phyloP scores from a whole-genome alignment of 768 basidiomycete species.

The Boletus patriciae region DNA sequence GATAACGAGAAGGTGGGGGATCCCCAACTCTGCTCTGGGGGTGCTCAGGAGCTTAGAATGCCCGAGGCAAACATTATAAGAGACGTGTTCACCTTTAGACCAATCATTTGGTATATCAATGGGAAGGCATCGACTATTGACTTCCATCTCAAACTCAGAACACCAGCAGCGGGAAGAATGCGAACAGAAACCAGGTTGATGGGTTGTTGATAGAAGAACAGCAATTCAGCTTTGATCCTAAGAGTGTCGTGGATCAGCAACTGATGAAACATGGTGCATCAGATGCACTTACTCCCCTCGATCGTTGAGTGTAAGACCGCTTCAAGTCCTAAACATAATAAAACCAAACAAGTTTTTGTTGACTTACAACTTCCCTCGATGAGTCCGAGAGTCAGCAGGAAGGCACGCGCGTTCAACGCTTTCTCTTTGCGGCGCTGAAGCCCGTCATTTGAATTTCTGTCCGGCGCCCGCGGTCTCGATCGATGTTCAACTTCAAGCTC shows the following conservation, averaged over 20 bases:
- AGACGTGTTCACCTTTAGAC: slow-evolving; percentile 74
- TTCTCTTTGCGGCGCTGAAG: too few relatives aligned
- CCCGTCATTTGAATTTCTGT: too few relatives aligned
- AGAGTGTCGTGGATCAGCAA: slow-evolving; percentile 13
- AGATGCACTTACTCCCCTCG: too few relatives aligned
- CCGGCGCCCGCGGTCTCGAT: too few relatives aligned
- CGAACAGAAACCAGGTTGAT: slow-evolving; percentile 85
- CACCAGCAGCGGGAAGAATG: slow-evolving; percentile 80
- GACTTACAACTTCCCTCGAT: too few relatives aligned
- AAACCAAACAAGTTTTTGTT: too few relatives aligned
- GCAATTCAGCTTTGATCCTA: slow-evolving; percentile 83
- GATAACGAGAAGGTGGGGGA: slow-evolving; percentile 81
- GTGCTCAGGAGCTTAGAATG: neutral
- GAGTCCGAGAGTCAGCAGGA: too few relatives aligned
- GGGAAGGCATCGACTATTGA: slow-evolving; percentile 29
- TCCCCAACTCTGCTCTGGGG: slow-evolving; percentile 59
- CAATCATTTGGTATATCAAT: slow-evolving; percentile 16
- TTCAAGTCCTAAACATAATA: too few relatives aligned
- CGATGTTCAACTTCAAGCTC: too few relatives aligned
- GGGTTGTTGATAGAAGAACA: slow-evolving; percentile 94
- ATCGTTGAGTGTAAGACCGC: too few relatives aligned
- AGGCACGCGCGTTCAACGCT: too few relatives aligned
- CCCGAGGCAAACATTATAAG: slow-evolving; percentile 51
- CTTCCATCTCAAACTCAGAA: slow-evolving; percentile 91
- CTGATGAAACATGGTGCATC: neutral